A percentile compares a stretch with the other conserved stretches of the same genome.
Conservation (phyloP, 148 eudicot genomes). For the Rhododendron mucronatum region DNA sequence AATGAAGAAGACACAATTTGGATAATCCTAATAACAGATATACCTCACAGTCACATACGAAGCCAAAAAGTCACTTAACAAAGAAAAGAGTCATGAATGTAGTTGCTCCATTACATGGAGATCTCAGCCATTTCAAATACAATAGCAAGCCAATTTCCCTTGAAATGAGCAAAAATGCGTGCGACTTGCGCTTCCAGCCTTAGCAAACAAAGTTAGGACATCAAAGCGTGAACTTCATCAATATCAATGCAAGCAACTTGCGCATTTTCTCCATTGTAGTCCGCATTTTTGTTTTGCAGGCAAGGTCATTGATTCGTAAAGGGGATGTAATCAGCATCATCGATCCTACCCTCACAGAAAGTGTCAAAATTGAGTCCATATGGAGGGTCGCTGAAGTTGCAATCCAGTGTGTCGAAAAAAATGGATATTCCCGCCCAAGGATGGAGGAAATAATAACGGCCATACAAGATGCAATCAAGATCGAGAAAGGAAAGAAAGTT, state of each 20-base stretch:
- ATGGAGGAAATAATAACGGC: constrained; percentile 90
- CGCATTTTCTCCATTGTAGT: background rate
- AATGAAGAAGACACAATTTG: background rate
- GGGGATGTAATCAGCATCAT: constrained; percentile 86
- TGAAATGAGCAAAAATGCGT: background rate
- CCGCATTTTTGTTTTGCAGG: constrained; percentile 33
- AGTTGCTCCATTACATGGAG: background rate
- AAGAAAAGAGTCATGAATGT: background rate
- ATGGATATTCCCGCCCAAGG: constrained; percentile 62
- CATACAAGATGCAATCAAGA: constrained; percentile 82
- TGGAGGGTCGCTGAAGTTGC: constrained; percentile 96
- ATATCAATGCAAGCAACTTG: background rate
- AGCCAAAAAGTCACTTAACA: background rate
- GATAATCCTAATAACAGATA: background rate
- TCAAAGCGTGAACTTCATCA: background rate
- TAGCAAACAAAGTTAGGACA: background rate
- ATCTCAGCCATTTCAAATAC: background rate
- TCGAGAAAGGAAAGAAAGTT: constrained; percentile 66
- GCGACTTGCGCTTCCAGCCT: background rate
- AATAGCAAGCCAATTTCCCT: background rate
- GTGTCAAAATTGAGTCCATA: constrained; percentile 65
- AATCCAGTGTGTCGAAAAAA: constrained; percentile 75
- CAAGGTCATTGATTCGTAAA: constrained; percentile 81
- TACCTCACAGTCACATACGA: background rate
- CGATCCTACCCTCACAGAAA: constrained; percentile 58